Percentiles rank a stretch among this genome's conserved stretches.
phyloP scores from a whole-genome alignment of 495 filamentous ascomycete species.

The Talaromyces nanjingensis region DNA sequence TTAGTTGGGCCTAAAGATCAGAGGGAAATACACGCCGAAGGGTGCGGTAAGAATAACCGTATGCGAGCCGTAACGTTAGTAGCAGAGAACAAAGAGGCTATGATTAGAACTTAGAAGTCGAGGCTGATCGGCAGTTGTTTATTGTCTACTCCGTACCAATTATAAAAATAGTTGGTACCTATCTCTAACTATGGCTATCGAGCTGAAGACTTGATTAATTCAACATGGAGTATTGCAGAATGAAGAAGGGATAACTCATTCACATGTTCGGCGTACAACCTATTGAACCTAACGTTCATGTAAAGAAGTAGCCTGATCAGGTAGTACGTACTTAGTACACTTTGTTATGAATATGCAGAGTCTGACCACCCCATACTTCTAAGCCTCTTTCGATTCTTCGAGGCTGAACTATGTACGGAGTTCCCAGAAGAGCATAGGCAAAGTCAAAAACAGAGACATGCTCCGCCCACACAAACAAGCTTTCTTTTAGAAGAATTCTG shows the following conservation, averaged over 20 bases:
- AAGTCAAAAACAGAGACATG: background rate
- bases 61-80: background rate
- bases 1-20: background rate
- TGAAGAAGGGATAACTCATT: background rate
- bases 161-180: background rate
- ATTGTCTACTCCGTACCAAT: background rate
- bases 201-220: background rate
- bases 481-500: background rate
- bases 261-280: background rate
- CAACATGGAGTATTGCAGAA: background rate
- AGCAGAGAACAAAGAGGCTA: background rate
- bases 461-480: background rate
- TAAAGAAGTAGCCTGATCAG: background rate
- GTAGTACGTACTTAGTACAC: background rate
- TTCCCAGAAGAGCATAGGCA: background rate
- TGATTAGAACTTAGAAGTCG: background rate
- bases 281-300: background rate
- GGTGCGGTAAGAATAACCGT: constrained; percentile 1
- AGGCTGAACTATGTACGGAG: background rate
- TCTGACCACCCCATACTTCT: background rate
- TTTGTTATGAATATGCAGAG: no score
- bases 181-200: no score
- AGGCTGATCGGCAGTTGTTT: background rate
- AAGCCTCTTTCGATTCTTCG: background rate
- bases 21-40: background rate